These are phyloP conservation scores for Saccharomyces uvarum DNA, from an alignment of 1,139 yeast genomes.

Conservation along the genomic window DNA sequence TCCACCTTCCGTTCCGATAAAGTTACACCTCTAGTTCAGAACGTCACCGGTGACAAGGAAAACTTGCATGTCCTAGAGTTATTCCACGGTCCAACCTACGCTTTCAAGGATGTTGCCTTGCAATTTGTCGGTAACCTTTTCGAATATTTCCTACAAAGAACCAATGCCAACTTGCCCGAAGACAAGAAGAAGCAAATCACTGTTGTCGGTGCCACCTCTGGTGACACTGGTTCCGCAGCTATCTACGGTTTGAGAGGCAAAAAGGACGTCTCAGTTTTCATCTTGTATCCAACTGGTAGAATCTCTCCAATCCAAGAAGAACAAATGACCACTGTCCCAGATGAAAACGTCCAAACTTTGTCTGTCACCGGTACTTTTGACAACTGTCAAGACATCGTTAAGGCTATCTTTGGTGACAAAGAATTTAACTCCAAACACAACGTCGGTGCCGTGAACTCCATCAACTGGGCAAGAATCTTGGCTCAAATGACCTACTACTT, in stretches of 20 bases:
- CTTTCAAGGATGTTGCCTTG: constrained; percentile 95
- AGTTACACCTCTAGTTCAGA: constrained; percentile 71
- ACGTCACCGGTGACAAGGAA: constrained; percentile 46
- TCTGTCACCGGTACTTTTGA: constrained; percentile 95
- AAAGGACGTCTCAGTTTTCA: constrained; percentile 92
- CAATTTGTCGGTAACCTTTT: constrained; percentile 96
- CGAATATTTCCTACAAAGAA: constrained; percentile 79
- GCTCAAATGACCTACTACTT: constrained; percentile 97
- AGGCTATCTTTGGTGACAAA: constrained; percentile 81
- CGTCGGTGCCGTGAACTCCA: constrained; percentile 95
- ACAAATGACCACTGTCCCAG: constrained; percentile 97
- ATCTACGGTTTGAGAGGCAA: constrained; percentile 95
- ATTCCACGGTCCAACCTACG: constrained; percentile 98
- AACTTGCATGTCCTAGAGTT: constrained; percentile 75
- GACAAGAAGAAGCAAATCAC: constrained; percentile 72
- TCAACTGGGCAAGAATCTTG: constrained; percentile 97
- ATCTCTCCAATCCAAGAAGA: constrained; percentile 96
- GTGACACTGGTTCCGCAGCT: constrained; percentile 99
- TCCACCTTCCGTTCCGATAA: constrained; percentile 81
- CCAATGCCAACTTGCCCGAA: constrained; percentile 55
- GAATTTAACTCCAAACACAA: constrained; percentile 85
- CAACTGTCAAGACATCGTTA: constrained; percentile 95
- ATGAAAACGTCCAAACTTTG: constrained; percentile 85
- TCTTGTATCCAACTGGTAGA: constrained; percentile 93
- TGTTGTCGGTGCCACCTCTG: constrained; percentile 98